These are phyloP conservation scores for Dorcoceras hygrometricum DNA, from an alignment of 257 asterid genomes.

Conservation along the genomic window DNA sequence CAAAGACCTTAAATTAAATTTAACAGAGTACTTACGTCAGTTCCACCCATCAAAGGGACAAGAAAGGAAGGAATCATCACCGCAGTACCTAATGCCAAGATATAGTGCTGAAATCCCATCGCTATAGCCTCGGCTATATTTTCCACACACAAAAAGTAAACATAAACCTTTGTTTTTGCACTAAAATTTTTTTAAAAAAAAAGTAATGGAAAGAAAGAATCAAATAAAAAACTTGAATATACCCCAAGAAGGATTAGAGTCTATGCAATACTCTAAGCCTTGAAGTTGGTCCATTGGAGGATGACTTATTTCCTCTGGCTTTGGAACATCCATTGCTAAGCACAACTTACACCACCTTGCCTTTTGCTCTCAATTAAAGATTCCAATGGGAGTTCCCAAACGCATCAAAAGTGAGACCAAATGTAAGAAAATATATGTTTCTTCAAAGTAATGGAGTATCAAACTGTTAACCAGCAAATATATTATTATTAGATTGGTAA, in stretches of 20 bases:
- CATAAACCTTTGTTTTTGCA: not conserved
- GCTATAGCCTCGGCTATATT: conserved; percentile 76
- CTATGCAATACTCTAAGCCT: conserved; percentile 95
- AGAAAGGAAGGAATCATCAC: conserved; percentile 95
- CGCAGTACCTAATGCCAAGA: conserved; percentile 85
- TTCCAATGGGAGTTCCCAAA: conserved; percentile 27
- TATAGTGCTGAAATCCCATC: conserved; percentile 92
- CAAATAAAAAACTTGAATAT: conserved; percentile 19
- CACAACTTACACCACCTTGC: conserved; percentile 13
- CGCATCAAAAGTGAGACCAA: conserved; percentile 18
- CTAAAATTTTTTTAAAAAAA: not conserved
- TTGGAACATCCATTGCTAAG: conserved; percentile 68
- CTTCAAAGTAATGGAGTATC: conserved; percentile 25
- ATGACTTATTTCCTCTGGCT: conserved; percentile 92
- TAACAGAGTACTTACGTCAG: conserved; percentile 49
- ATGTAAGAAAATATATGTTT: conserved; percentile 22
- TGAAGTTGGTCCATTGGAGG: conserved; percentile 97
- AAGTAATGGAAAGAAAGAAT: not conserved
- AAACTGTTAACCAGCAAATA: conserved; percentile 34
- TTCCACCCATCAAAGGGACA: conserved; percentile 97
- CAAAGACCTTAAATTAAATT: not conserved
- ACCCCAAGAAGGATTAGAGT: conserved; percentile 99
- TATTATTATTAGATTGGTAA: conserved; percentile 28
- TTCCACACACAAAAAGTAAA: conserved; percentile 27
- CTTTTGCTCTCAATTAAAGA: conserved; percentile 21